Percentiles rank a stretch among this genome's conserved stretches.
Conservation (phyloP, 2,329 filamentous ascomycete species). For the Myriosclerotinia duriaeana region DNA sequence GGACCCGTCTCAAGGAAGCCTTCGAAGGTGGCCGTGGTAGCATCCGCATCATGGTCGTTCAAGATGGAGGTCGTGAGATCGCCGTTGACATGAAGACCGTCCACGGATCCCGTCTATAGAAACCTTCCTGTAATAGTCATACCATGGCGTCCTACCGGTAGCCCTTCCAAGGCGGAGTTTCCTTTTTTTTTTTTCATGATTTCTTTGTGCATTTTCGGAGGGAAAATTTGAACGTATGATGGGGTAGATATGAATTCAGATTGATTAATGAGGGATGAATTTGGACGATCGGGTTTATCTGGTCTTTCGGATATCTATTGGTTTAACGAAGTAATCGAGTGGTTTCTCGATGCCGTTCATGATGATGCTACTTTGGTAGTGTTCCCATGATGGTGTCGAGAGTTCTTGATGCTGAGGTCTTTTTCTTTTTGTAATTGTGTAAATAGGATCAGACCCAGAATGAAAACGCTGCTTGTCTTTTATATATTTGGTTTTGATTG, state of each 20-base stretch:
- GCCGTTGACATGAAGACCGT: constrained; percentile 99
- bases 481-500: not conserved
- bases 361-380: constrained; percentile 17
- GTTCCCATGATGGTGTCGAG: constrained; percentile 13
- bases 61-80: constrained; percentile 88
- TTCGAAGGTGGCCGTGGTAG: constrained; percentile 92
- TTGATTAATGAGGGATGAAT: constrained; percentile 29
- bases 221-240: constrained; percentile 25
- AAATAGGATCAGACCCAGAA: constrained; percentile 27
- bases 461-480: constrained; percentile 22
- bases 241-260: constrained; percentile 26
- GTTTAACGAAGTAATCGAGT: constrained; percentile 24
- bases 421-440: constrained; percentile 24
- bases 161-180: constrained; percentile 15
- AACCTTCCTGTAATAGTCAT: constrained; percentile 15
- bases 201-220: constrained; percentile 24
- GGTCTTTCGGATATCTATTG: constrained; percentile 22
- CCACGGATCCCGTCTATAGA: constrained; percentile 68
- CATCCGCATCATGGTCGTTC: constrained; percentile 93
- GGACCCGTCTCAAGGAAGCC: constrained; percentile 73
- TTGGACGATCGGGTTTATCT: constrained; percentile 18
- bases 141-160: constrained; percentile 20
- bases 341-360: constrained; percentile 1
- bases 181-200: constrained; percentile 21
- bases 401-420: constrained; percentile 21